These are phyloP conservation scores for Alliaria petiolata DNA, from an alignment of 345 rosid genomes.

Conservation along the genomic window DNA sequence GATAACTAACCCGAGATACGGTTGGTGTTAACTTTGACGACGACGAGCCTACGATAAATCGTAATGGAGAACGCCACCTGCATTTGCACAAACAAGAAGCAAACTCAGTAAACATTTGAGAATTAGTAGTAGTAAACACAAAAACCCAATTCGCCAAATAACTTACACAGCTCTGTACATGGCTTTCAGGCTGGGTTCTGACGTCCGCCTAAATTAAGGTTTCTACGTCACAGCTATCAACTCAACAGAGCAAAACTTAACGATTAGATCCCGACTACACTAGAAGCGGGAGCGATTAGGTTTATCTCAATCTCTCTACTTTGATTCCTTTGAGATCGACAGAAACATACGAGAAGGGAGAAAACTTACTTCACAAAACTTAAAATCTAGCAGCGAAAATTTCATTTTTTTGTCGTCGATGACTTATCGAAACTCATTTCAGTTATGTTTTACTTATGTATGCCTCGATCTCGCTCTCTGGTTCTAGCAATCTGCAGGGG, in stretches of 20 bases:
- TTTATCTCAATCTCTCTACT: neutral
- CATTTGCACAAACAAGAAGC: neutral
- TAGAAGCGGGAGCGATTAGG: neutral
- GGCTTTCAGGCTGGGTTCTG: neutral
- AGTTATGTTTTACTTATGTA: neutral
- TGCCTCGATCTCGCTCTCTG: neutral
- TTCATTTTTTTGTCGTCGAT: neutral
- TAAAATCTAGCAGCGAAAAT: neutral
- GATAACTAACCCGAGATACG: constrained; percentile 21
- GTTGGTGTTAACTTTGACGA: constrained; percentile 8
- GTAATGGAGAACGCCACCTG: constrained; percentile 20
- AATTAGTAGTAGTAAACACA: neutral
- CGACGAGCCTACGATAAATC: constrained; percentile 8
- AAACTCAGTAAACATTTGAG: neutral
- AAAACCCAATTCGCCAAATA: neutral
- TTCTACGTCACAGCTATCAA: neutral
- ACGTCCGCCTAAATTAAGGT: neutral
- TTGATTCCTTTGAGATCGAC: neutral
- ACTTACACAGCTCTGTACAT: constrained; percentile 37
- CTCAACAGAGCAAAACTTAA: neutral
- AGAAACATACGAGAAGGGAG: constrained; percentile 6
- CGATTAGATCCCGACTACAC: neutral
- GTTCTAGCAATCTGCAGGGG: neutral
- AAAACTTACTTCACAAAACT: neutral
- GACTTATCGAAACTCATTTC: neutral